Evolutionary conservation across 176 grass and related monocot species (phyloP).

Genomic region (Avena atlantica): DNA sequence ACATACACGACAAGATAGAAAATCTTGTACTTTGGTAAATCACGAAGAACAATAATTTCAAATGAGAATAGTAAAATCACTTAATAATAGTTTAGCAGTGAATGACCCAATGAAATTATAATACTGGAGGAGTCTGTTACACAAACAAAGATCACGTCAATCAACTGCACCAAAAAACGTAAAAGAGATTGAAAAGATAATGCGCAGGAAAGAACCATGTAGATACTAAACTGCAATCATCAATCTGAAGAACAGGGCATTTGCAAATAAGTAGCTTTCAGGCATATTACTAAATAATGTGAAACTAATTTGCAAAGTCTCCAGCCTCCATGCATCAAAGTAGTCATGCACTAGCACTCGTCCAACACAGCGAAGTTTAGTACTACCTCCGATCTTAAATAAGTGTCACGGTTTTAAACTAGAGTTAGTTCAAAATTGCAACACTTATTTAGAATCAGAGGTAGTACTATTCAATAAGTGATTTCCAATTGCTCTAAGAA

Average conservation of each 20-base stretch:
- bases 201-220: neutral
- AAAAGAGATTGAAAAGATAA: neutral
- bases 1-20: neutral
- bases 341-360: neutral
- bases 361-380: neutral
- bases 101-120: neutral
- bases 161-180: neutral
- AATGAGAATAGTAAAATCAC: neutral
- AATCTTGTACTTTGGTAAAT: neutral
- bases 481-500: neutral
- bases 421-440: no score
- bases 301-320: neutral
- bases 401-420: no score
- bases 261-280: neutral
- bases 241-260: neutral
- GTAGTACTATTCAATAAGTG: neutral
- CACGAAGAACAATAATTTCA: neutral
- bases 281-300: neutral
- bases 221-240: neutral
- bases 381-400: no score
- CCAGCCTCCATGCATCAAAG: neutral
- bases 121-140: neutral
- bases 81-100: neutral
- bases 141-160: constrained; percentile 1
- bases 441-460: no score